phyloP scores from a whole-genome alignment of 192 early-diverging fungal genomes.

The Backusella macrospora region DNA sequence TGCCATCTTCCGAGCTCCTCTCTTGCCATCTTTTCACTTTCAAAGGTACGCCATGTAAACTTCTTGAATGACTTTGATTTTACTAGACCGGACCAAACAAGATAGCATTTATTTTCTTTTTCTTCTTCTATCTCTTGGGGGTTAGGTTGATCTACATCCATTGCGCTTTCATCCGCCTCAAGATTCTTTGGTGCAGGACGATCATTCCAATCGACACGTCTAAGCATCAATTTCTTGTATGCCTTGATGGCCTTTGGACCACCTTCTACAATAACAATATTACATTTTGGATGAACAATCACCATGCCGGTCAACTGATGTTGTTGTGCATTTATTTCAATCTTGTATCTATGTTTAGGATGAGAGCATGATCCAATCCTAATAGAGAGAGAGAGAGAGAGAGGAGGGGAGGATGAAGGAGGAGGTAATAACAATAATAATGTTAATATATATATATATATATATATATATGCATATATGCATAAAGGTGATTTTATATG shows the following conservation, averaged over 20 bases:
- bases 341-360: constrained; percentile 88
- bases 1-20: constrained; percentile 72
- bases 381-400: background rate
- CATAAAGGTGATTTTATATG: background rate
- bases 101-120: constrained; percentile 77
- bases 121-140: constrained; percentile 45
- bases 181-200: constrained; percentile 47
- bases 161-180: constrained; percentile 27
- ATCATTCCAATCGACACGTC: constrained; percentile 91
- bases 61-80: constrained; percentile 75
- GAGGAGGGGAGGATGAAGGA: no score
- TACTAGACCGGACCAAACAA: constrained; percentile 95
- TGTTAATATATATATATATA: background rate
- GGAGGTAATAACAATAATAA: no score
- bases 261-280: constrained; percentile 92
- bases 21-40: constrained; percentile 74
- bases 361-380: constrained; percentile 78
- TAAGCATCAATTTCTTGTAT: constrained; percentile 96
- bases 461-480: background rate
- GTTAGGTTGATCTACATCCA: constrained; percentile 47
- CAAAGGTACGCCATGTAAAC: constrained; percentile 71
- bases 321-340: constrained; percentile 88
- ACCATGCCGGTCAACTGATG: constrained; percentile 81
- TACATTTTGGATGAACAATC: constrained; percentile 71
- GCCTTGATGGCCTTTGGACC: constrained; percentile 84